A percentile compares a stretch with the other conserved stretches of the same genome.
Evolutionary conservation across 2,329 filamentous ascomycete genomes (phyloP).

Genomic region (Trichoderma sp.): DNA sequence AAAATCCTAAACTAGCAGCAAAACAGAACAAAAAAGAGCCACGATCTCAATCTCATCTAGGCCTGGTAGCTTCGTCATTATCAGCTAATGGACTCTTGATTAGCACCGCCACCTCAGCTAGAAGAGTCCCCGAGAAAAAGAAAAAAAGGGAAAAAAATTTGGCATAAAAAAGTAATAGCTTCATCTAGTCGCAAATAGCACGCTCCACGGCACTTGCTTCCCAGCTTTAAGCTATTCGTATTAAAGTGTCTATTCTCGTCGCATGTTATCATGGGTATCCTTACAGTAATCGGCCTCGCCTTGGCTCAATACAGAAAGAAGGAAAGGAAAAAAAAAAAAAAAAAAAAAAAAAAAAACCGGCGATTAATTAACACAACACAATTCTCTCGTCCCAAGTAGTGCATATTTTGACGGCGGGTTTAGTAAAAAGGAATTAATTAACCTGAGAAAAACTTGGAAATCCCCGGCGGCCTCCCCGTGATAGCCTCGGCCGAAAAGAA

Average conservation of each 20-base stretch:
- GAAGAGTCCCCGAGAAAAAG: conserved; percentile 8
- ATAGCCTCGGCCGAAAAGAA: conserved; percentile 13
- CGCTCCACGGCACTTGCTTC: neutral
- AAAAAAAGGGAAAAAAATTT: neutral
- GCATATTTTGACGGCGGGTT: too few species aligned
- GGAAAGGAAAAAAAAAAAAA: too few species aligned
- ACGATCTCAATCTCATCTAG: neutral
- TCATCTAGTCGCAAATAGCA: neutral
- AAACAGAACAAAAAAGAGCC: neutral
- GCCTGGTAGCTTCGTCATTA: neutral
- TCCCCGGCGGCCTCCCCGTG: conserved; percentile 15
- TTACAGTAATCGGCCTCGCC: neutral
- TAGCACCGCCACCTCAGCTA: conserved; percentile 8
- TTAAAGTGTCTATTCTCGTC: neutral
- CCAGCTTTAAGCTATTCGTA: conserved; percentile 1
- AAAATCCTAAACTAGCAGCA: neutral
- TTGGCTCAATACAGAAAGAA: neutral
- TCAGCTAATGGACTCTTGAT: neutral
- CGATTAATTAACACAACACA: neutral
- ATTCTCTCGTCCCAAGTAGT: neutral
- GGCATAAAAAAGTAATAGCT: neutral
- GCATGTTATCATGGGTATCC: conserved; percentile 4
- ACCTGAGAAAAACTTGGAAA: neutral
- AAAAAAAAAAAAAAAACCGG: neutral
- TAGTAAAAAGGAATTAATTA: neutral